Evolutionary conservation across 768 basidiomycete genomes (phyloP), one percentile per base, ranked within the genome.

Genomic region (Cystobasidiopsis lactophilus): DNA sequence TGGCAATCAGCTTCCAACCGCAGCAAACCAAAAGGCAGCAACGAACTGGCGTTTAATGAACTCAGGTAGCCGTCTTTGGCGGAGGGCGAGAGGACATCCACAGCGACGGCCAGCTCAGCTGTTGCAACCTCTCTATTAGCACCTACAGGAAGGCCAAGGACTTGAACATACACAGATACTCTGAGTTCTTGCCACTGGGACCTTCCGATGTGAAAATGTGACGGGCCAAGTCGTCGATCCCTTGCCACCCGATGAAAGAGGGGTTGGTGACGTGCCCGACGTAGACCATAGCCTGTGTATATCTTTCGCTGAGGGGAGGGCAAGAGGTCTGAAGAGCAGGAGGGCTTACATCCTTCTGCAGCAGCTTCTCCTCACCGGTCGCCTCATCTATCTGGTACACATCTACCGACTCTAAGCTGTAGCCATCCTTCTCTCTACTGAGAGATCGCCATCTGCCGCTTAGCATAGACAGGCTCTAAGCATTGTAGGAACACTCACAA

Each of bases 361-460:
- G 33, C 11, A 56, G 23, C 5, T 3, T n/a, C 37, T 56, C 55
- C 16, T 47, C 29, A 29, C 50, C 41, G 2, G 24, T 27, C 14
- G 37, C 35, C 21, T 14, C n/a, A 40, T 50, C 52, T 23, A 47
- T 33, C 29, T 37, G 35, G 40, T 23, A 56, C n/a, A 56, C 50
- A 47, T 56, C 55, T 24, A 56, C 55, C 26, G 3, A 4, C 39
- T 45, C 24, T 24, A 41, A 46, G 5, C 27, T 43, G 37, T 52
- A 56, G 2, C 55, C 55, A 35, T 56, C 55, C 38, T 56, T 56
- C 37, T 56, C 55, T 7, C 55, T 40, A 26, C 45, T 47, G 14
- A 4, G 9, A 35, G 16, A n/a, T n/a, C n/a, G n/a, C n/a, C n/a
- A n/a, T n/a, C n/a, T n/a, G n/a, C n/a, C n/a, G n/a, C n/a, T n/a